Base-by-base conservation (phyloP, 805 yeast genomes). In the Cyberlindnera euphorbiiphila region DNA sequence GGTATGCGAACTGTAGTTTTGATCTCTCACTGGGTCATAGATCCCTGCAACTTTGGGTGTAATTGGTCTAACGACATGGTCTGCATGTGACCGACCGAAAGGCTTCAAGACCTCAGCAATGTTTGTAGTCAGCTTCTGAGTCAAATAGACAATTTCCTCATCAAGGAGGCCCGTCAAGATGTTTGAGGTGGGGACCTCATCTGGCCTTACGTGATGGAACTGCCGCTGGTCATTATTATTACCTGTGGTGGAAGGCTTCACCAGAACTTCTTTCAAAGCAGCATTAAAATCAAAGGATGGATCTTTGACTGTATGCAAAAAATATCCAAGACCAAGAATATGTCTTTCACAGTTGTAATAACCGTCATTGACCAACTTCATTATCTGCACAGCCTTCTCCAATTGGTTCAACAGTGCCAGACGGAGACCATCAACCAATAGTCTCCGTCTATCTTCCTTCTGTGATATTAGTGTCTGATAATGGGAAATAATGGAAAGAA, bases 301-400 rank as follows among this genome's bases (percentile, higher is more conserved):
- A 15, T 41, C 37, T 17, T 34, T 45, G 5, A 50, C 12, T 10
- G 34, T 45, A 6, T 41, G 39, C 3, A 32, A 34, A 16, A 49
- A 37, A n/a, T 49, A 16, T 17, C 36, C 38, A 9, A 35, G 19
- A 3, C 45, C 50, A 25, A 49, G 27, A 12, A 43, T 36, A 9
- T 46, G 23, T 19, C 46, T 50, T 5, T 49, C 31, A 22, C 47
- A 42, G 25, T 51, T 46, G 33, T 46, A 45, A 24, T 32, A 37
- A 2, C 33, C 41, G 2, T 29, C 10, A 26, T 50, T 46, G n/a
- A 49, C 27, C 18, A 41, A 42, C 6, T 32, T 32, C 15, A 46
- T 16, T 19, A 53, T 21, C 22, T 48, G 51, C 16, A 52, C 30
- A 8, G 16, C 5, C 24, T 22, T 30, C 10, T 30, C 33, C 18